Percentiles rank a stretch among this genome's conserved stretches.
Evolutionary conservation across 495 filamentous ascomycete genomes (phyloP).

Genomic region (Neurospora discreta): DNA sequence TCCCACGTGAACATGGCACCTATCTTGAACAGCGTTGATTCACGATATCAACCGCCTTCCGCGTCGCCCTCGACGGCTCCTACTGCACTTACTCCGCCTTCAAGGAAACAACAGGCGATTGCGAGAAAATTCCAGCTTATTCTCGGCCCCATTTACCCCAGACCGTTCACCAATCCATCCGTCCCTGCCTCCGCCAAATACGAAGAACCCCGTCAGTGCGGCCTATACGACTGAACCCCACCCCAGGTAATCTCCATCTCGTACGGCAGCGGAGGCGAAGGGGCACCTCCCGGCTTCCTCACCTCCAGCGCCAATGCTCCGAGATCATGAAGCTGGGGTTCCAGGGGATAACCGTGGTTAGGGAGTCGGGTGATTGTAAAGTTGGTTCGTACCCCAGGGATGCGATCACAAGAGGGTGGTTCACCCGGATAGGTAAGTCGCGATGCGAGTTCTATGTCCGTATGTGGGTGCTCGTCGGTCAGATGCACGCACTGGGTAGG

Average conservation of each 20-base stretch:
- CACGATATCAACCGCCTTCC: slow-evolving; percentile 21
- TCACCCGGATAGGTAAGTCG: slow-evolving; percentile 2
- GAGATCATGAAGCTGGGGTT: slow-evolving; percentile 55
- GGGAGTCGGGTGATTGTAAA: slow-evolving; percentile 50
- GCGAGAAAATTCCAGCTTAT: slow-evolving; percentile 15
- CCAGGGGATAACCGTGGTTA: slow-evolving; percentile 49
- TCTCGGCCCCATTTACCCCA: slow-evolving; percentile 47
- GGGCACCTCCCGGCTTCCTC: slow-evolving; percentile 24
- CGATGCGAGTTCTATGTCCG: too few relatives aligned
- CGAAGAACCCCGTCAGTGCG: slow-evolving; percentile 49
- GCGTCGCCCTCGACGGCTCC: slow-evolving; percentile 47
- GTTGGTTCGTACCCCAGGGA: slow-evolving; percentile 37
- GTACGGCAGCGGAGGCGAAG: slow-evolving; percentile 28
- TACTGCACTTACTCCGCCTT: slow-evolving; percentile 43
- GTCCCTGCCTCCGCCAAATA: slow-evolving; percentile 33
- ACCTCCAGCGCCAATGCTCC: slow-evolving; percentile 30
- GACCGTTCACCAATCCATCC: slow-evolving; percentile 20
- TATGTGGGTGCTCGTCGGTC: too few relatives aligned
- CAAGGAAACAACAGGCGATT: slow-evolving; percentile 20
- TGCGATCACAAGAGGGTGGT: slow-evolving; percentile 11
- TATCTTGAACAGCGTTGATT: too few relatives aligned
- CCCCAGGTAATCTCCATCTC: slow-evolving; percentile 29
- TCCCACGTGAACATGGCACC: too few relatives aligned
- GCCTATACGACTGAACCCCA: slow-evolving; percentile 25
- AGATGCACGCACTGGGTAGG: too few relatives aligned